Percentiles rank a stretch among this genome's conserved stretches.
Conservation (phyloP, 441 rosid species). For the Adansonia gregorii region DNA sequence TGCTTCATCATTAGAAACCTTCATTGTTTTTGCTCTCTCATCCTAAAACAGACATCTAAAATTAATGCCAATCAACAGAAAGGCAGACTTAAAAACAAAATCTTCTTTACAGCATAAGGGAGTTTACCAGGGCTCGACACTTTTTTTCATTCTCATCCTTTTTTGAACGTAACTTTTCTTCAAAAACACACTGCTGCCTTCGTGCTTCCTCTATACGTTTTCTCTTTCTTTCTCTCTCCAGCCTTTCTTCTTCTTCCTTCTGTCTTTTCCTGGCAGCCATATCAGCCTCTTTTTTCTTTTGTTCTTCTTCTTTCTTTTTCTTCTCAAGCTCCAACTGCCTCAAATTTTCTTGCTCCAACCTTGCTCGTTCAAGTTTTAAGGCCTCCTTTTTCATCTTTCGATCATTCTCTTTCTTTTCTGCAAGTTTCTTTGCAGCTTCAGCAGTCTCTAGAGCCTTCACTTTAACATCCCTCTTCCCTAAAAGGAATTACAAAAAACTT, state of each 20-base stretch:
- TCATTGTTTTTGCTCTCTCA: conserved; percentile 42
- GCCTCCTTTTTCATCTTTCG: conserved; percentile 89
- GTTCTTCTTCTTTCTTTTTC: conserved; percentile 77
- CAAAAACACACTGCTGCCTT: conserved; percentile 61
- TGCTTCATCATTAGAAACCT: conserved; percentile 40
- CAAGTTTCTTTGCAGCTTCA: conserved; percentile 80
- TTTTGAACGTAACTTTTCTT: conserved; percentile 46
- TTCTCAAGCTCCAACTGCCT: conserved; percentile 66
- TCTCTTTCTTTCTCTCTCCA: conserved; percentile 70
- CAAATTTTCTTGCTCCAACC: conserved; percentile 65
- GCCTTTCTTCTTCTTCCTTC: conserved; percentile 71
- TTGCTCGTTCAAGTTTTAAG: conserved; percentile 74
- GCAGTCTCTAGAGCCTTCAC: conserved; percentile 94
- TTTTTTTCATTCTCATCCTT: conserved; percentile 56
- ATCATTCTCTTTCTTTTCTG: conserved; percentile 84
- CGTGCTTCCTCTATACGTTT: conserved; percentile 64
- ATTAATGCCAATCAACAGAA: conserved; percentile 28
- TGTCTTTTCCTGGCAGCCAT: conserved; percentile 78
- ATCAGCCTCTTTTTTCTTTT: conserved; percentile 76
- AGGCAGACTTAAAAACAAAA: conserved; percentile 8
- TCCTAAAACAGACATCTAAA: conserved; percentile 38
- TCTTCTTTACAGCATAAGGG: conserved; percentile 16
- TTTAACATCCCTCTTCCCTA: conserved; percentile 90
- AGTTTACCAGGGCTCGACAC: conserved; percentile 50
- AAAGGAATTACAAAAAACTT: conserved; percentile 15